Percentiles rank a stretch among this genome's conserved stretches.
phyloP scores from a whole-genome alignment of 2,329 filamentous ascomycete species.

The Lachnellula subtilissima region DNA sequence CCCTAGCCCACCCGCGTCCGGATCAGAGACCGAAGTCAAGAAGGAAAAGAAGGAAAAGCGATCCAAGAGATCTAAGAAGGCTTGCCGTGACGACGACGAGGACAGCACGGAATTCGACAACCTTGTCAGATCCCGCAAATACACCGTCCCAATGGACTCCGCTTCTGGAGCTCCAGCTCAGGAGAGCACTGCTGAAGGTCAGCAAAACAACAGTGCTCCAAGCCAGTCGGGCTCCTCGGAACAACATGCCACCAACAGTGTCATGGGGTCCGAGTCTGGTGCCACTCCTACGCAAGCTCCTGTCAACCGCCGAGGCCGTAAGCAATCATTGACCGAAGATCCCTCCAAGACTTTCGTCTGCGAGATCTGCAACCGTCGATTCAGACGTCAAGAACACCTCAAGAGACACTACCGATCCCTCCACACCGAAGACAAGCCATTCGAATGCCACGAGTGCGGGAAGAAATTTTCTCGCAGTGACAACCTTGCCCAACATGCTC shows the following conservation, averaged over 20 bases:
- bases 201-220: slow-evolving; percentile 32
- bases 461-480: slow-evolving; percentile 99
- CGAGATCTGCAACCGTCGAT: slow-evolving; percentile 91
- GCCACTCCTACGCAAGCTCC: slow-evolving; percentile 43
- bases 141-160: slow-evolving; percentile 31
- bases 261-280: slow-evolving; percentile 35
- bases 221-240: slow-evolving; percentile 39
- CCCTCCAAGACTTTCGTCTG: slow-evolving; percentile 98
- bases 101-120: slow-evolving; percentile 33
- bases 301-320: slow-evolving; percentile 87
- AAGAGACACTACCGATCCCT: slow-evolving; percentile 98
- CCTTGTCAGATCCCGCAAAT: slow-evolving; percentile 32
- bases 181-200: slow-evolving; percentile 23
- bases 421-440: slow-evolving; percentile 97
- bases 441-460: slow-evolving; percentile 93
- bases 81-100: slow-evolving; percentile 25
- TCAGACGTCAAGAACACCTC: slow-evolving; percentile 95
- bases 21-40: slow-evolving; percentile 45
- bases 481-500: slow-evolving; percentile 92
- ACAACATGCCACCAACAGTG: slow-evolving; percentile 37
- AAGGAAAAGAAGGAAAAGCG: slow-evolving; percentile 43
- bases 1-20: slow-evolving; percentile 56
- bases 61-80: slow-evolving; percentile 51
- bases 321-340: slow-evolving; percentile 96
- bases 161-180: slow-evolving; percentile 26